These are phyloP conservation scores for Cladosporium sp. DNA, from an alignment of 2,329 filamentous ascomycete genomes.

Conservation along the genomic window DNA sequence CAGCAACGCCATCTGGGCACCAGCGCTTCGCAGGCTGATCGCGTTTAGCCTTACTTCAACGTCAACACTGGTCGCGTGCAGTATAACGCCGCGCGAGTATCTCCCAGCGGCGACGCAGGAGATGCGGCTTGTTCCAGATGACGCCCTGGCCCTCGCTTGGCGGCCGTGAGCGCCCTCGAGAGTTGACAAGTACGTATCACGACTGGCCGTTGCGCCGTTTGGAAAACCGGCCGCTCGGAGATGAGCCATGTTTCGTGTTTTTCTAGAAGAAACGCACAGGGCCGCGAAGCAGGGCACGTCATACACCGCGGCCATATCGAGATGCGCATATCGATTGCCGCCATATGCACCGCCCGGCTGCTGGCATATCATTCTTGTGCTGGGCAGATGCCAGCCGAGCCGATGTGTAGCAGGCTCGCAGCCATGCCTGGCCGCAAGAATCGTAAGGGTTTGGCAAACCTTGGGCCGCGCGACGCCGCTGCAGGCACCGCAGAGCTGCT, in stretches of 20 bases:
- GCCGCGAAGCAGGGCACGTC: slow-evolving; percentile 5
- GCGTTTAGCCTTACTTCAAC: background rate
- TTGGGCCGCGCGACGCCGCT: slow-evolving; percentile 1
- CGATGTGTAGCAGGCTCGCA: no score
- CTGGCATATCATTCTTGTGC: background rate
- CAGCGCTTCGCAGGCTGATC: background rate
- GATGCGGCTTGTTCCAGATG: background rate
- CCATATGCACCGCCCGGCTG: background rate
- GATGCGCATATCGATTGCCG: background rate
- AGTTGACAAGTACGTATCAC: slow-evolving; percentile 10
- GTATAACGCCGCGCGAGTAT: background rate
- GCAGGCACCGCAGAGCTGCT: background rate
- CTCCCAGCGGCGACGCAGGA: background rate
- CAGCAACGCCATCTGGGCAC: slow-evolving; percentile 3
- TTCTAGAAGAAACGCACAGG: slow-evolving; percentile 10
- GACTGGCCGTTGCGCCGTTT: slow-evolving; percentile 3
- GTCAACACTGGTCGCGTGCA: background rate
- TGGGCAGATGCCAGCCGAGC: background rate
- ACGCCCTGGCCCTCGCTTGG: slow-evolving; percentile 5
- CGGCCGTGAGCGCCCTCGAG: background rate
- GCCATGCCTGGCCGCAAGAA: no score
- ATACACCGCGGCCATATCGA: slow-evolving; percentile 1
- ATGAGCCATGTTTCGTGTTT: slow-evolving; percentile 10
- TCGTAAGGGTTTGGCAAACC: background rate
- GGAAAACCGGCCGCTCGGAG: slow-evolving; percentile 3